Conservation (phyloP, 192 early-diverging fungal species). For the Entomortierella lignicola region DNA sequence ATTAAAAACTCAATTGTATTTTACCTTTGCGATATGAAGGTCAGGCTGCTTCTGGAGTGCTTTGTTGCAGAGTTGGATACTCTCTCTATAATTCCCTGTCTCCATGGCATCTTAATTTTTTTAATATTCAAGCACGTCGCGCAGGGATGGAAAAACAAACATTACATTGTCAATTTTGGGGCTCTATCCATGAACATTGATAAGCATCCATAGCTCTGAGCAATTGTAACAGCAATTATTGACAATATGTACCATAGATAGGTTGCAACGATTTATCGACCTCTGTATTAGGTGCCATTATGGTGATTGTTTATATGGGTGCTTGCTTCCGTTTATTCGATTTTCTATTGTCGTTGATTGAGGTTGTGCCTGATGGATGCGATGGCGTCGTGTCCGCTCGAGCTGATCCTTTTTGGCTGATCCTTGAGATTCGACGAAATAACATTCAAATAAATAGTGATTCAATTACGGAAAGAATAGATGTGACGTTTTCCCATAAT, state of each 20-base stretch:
- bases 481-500: background rate
- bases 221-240: too few relatives aligned
- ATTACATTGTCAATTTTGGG: background rate
- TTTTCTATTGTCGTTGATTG: too few relatives aligned
- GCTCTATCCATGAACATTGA: background rate
- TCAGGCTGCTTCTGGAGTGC: conserved; percentile 78
- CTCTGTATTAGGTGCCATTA: conserved; percentile 37
- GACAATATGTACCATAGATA: conserved; percentile 66
- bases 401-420: background rate
- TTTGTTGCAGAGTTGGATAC: conserved; percentile 71
- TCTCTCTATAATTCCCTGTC: conserved; percentile 71
- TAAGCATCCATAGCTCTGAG: too few relatives aligned
- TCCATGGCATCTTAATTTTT: conserved; percentile 69
- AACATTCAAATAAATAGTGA: background rate
- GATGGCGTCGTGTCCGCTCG: background rate
- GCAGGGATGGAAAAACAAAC: background rate
- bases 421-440: background rate
- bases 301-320: background rate
- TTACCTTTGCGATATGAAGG: conserved; percentile 73
- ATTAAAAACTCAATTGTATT: too few relatives aligned
- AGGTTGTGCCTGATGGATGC: background rate
- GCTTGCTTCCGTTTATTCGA: too few relatives aligned
- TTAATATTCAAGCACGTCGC: too few relatives aligned
- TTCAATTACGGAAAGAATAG: background rate
- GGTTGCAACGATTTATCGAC: conserved; percentile 66